Base-by-base conservation (phyloP, 495 filamentous ascomycete genomes). In the Trichodelitschia bisporula region DNA sequence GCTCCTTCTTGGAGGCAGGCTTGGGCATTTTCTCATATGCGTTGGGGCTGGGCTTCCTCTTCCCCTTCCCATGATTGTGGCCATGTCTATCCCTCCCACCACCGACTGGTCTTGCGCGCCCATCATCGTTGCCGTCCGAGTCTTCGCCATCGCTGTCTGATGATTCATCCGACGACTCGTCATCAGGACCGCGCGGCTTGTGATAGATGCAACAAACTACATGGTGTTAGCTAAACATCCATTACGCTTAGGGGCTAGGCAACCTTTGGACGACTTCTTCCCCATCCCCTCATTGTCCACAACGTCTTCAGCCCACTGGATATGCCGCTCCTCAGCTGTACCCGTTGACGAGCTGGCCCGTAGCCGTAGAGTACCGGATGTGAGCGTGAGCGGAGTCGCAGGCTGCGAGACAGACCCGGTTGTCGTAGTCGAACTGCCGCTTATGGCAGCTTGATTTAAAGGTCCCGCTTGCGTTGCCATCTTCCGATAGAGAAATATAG, bases 201-300 rank as follows among this genome's bases (percentile, higher is more conserved):
- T 90, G 82, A 57, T 93, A 99, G 47, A 95, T 95, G 50, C 86
- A 99, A 63, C 86, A 99, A 15, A 95, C 89, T 93, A 40, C 4
- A 14, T 20, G 17, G n/a, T 15, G 8, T 21, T 11, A 5, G 23
- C 4, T n/a, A 29, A 19, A n/a, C 9, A 19, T 4, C 3, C 25
- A 19, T 14, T 1, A 1, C 11, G 16, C 16, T 23, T 19, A n/a
- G 12, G 8, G 40, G 21, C 21, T 24, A 6, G 21, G 42, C 24
- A 45, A 82, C 83, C 80, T 72, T 99, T 99, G 0, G 75, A 84
- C 26, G 64, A 77, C 55, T 95, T 99, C 51, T 72, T 75, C 3
- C 82, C 80, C 50, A 95, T 61, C 3, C 83, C 83, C 49, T 99
- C 86, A 43, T 99, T 99, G 54, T 99, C 82, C 4, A 99, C 56